phyloP scores from a whole-genome alignment of 495 filamentous ascomycete genomes.

The Elasticomyces elasticus region DNA sequence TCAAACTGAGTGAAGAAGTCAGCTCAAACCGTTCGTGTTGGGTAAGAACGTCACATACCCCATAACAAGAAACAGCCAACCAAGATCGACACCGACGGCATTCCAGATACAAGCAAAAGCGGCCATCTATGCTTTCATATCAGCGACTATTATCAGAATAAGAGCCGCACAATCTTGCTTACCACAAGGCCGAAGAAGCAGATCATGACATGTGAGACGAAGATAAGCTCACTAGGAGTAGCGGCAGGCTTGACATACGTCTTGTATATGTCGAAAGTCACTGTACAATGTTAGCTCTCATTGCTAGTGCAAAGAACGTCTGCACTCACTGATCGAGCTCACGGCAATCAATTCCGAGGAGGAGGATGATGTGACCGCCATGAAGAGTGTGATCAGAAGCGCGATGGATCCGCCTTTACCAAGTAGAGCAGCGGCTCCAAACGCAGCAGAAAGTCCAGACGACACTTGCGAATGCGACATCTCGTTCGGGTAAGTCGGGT shows the following conservation, averaged over 20 bases:
- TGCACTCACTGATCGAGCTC: not conserved
- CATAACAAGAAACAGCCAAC: slow-evolving; percentile 24
- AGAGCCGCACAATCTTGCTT: no score
- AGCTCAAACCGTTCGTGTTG: not conserved
- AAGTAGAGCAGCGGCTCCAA: slow-evolving; percentile 16
- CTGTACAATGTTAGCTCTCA: not conserved
- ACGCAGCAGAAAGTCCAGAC: slow-evolving; percentile 21
- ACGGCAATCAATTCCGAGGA: slow-evolving; percentile 26
- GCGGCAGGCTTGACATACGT: slow-evolving; percentile 24
- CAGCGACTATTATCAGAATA: no score
- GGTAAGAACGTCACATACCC: not conserved
- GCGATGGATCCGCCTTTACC: slow-evolving; percentile 22
- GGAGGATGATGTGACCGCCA: slow-evolving; percentile 25
- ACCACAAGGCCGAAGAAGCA: slow-evolving; percentile 31
- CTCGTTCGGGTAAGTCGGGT: slow-evolving; percentile 25
- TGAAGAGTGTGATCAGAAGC: slow-evolving; percentile 25
- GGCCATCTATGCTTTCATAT: no score
- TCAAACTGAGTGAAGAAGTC: slow-evolving; percentile 11
- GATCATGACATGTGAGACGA: slow-evolving; percentile 24
- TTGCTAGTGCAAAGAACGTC: not conserved
- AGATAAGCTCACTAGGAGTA: slow-evolving; percentile 20
- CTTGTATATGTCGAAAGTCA: slow-evolving; percentile 27
- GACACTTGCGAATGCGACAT: slow-evolving; percentile 20
- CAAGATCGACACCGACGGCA: slow-evolving; percentile 23
- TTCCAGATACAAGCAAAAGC: slow-evolving; percentile 31